Base-by-base conservation (phyloP, 1,284 basidiomycete genomes). In the Volvariella volvacea region DNA sequence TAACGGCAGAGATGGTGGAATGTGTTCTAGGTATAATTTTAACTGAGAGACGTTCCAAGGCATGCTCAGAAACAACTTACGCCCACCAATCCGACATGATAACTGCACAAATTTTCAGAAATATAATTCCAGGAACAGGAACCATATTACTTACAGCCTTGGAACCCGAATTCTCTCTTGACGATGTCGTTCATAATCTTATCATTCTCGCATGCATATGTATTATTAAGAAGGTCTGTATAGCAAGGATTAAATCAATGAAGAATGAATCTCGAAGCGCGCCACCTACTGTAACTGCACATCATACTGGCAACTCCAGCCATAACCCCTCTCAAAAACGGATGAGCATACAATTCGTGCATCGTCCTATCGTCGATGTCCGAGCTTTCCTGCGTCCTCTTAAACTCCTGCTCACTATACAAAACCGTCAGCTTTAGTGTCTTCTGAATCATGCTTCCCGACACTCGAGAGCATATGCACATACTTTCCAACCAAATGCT, bases 121-220 rank as follows among this genome's bases (percentile, higher is more conserved):
- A 71, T 69, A 78, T 8, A 41, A 62, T 82, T 82, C 14, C 74
- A 6, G 14, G 6, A 30, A 30, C n/a, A n/a, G n/a, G n/a, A n/a
- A n/a, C n/a, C n/a, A 16, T n/a, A 16, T 7, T 17, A 60, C 71
- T 54, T 48, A 76, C 72, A 86, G 19, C 89, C 89, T 60, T 83
- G 81, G 73, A 90, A 92, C 2, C 82, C 84, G 45, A 80, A 76
- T 63, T 92, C 87, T 21, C 71, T 67, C 66, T 93, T 93, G 48
- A 93, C 68, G 31, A 92, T 71, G 45, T 80, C 74, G 64, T 91
- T 92, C 58, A 91, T 63, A 31, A 80, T 71, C 52, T 81, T 74
- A 55, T 81, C 72, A 56, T 88, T 90, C 59, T 89, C 80, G 61
- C 88, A 92, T 1, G 88, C 81, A 48, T 81, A 86, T 0, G 84